A percentile compares a stretch with the other conserved stretches of the same genome.
These are phyloP conservation scores for Lentinula sp. DNA, from an alignment of 768 basidiomycete genomes.

Conservation along the genomic window DNA sequence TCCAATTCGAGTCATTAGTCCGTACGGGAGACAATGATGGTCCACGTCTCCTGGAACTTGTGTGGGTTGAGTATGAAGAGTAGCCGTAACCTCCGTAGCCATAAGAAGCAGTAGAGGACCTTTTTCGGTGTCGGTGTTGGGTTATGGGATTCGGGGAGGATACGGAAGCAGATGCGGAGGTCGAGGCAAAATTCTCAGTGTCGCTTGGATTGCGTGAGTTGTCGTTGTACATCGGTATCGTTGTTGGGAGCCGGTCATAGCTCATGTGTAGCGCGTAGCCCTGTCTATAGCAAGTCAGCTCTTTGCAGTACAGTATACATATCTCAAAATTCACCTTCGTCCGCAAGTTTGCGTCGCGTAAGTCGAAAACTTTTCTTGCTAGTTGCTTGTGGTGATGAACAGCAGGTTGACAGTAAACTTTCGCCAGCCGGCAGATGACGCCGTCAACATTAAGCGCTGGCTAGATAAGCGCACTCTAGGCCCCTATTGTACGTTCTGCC, in stretches of 20 bases:
- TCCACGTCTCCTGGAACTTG: background rate
- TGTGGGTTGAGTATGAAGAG: background rate
- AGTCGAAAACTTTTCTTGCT: too few relatives aligned
- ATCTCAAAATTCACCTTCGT: too few relatives aligned
- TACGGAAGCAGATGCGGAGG: background rate
- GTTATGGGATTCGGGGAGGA: background rate
- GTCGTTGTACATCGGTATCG: slow-evolving; percentile 5
- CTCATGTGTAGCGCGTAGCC: slow-evolving; percentile 1
- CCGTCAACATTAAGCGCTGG: too few relatives aligned
- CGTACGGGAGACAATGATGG: background rate
- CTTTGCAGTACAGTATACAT: too few relatives aligned
- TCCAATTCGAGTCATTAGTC: background rate
- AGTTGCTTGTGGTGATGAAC: too few relatives aligned
- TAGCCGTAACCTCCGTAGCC: slow-evolving; percentile 1
- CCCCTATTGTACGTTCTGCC: too few relatives aligned
- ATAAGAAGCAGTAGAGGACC: background rate
- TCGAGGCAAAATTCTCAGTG: background rate
- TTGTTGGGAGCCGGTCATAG: slow-evolving; percentile 3
- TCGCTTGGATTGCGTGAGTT: background rate
- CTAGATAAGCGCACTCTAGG: too few relatives aligned
- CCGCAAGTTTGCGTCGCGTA: too few relatives aligned
- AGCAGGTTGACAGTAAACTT: too few relatives aligned
- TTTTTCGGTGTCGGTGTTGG: slow-evolving; percentile 5
- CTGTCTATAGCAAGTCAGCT: background rate
- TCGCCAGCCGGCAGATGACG: too few relatives aligned